Evolutionary conservation across 176 grass and related monocot species (phyloP).

Genomic region (Triticum turgidum): DNA sequence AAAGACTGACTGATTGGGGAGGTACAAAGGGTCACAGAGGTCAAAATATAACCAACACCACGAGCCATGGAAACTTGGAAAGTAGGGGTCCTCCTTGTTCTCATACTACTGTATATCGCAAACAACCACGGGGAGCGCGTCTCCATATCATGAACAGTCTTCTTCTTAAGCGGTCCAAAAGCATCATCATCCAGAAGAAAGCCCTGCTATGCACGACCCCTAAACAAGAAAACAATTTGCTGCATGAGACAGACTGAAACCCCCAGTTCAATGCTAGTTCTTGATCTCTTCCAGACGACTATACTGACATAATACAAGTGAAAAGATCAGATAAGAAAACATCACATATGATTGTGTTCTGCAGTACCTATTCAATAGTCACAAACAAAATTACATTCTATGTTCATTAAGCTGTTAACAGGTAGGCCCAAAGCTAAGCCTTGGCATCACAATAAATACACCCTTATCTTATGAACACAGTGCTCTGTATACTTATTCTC

Average conservation of each 20-base stretch:
- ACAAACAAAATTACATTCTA: neutral
- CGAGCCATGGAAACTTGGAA: slow-evolving; percentile 44
- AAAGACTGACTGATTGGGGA: neutral
- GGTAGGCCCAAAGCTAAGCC: neutral
- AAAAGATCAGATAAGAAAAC: neutral
- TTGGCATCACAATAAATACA: neutral
- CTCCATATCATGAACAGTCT: slow-evolving; percentile 48
- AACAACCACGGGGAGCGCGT: slow-evolving; percentile 59
- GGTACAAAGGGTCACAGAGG: neutral
- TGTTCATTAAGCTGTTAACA: neutral
- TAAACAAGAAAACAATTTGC: slow-evolving; percentile 11
- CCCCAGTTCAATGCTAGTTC: neutral
- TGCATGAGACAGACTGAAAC: slow-evolving; percentile 2
- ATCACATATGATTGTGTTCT: neutral
- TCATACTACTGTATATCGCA: neutral
- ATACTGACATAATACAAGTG: too few relatives aligned
- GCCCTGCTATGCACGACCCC: slow-evolving; percentile 49
- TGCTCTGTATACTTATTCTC: too few relatives aligned
- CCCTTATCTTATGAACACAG: neutral
- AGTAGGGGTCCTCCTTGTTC: slow-evolving; percentile 59
- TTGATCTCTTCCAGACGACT: neutral
- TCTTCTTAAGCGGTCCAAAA: slow-evolving; percentile 57
- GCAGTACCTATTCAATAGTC: neutral
- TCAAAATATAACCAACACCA: neutral
- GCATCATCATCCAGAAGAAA: slow-evolving; percentile 65